A percentile compares a stretch with the other conserved stretches of the same genome.
Conservation (phyloP, 202 grass and related monocot species). For the Panicum hallii region DNA sequence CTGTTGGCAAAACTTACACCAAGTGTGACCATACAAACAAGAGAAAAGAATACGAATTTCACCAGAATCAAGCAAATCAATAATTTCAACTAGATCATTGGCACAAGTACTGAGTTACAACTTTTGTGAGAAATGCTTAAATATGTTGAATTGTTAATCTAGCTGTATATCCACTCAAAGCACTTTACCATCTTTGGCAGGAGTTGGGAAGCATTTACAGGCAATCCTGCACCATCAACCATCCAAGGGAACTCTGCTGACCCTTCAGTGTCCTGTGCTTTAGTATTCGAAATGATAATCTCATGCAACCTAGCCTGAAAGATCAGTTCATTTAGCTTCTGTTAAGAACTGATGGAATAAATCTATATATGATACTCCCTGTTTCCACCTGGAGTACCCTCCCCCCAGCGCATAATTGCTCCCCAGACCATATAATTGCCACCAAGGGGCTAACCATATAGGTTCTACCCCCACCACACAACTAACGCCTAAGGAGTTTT, state of each 20-base stretch:
- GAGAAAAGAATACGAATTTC: constrained; percentile 26
- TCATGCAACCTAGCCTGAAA: constrained; percentile 88
- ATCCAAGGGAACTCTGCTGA: constrained; percentile 79
- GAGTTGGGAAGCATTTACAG: constrained; percentile 86
- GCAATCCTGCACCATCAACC: constrained; percentile 95
- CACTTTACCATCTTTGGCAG: constrained; percentile 86
- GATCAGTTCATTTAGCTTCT: constrained; percentile 24
- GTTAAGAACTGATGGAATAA: constrained; percentile 28
- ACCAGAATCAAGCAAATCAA: constrained; percentile 29
- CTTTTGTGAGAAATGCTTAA: constrained; percentile 12
- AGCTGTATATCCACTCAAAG: constrained; percentile 34
- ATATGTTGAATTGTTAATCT: not conserved
- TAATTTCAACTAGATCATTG: constrained; percentile 19
- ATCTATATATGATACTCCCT: constrained; percentile 17
- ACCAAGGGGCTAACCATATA: not conserved
- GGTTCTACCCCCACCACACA: not conserved
- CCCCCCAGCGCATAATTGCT: not conserved
- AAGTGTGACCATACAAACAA: not conserved
- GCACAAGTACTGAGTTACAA: constrained; percentile 27
- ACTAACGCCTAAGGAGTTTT: not conserved
- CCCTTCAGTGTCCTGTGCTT: constrained; percentile 51
- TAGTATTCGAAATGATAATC: constrained; percentile 77
- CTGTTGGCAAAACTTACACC: not conserved
- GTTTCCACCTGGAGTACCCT: not conserved
- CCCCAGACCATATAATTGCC: not conserved